Evolutionary conservation across 176 grass and related monocot genomes (phyloP), one percentile per base, ranked within the genome.

Genomic region (Puya raimondii): DNA sequence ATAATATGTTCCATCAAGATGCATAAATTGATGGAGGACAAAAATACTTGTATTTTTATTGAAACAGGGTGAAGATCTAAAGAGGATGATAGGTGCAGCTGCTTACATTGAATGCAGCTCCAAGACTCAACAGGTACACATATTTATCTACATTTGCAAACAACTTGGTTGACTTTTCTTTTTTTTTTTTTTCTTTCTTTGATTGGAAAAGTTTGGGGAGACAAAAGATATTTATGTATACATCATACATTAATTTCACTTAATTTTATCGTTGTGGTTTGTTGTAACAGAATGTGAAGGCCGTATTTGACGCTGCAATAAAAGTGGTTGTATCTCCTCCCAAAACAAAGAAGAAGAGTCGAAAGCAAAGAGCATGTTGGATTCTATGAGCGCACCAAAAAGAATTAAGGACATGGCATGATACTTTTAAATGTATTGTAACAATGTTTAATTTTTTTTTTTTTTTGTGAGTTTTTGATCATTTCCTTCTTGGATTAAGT

Each of bases 241-340:
- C 33, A 42, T 42, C 4, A 42, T 42, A 42, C 33, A 42, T 42
- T 42, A 4, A 42, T 49, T 73, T 69, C 0, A 77, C 59, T 75
- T 1, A 48, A 53, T 48, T 59, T 27, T 26, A 26, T 26, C 25
- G 25, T 26, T 63, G 11, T 14, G 16, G 14, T 22, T 61, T 61
- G 59, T 52, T 48, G 67, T 4, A 80, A 87, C 48, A 92, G 90
- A 92, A 92, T 84, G 90, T 92, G 67, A 92, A 92, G 51, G 51
- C 71, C 1, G 90, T 92, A 13, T 88, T 92, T 53, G 85, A 92
- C 80, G 86, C 85, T 0, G 90, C 90, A n/a, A 92, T 92, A 22
- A 92, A 92, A 22, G 79, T 84, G 0, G 85, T 86, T 48, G 61
- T 92, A 17, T 86, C 80, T 69, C 90, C 90, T 1, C 80, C 90